Conservation (phyloP, 768 basidiomycete species). For the Tylopilus intermedius region DNA sequence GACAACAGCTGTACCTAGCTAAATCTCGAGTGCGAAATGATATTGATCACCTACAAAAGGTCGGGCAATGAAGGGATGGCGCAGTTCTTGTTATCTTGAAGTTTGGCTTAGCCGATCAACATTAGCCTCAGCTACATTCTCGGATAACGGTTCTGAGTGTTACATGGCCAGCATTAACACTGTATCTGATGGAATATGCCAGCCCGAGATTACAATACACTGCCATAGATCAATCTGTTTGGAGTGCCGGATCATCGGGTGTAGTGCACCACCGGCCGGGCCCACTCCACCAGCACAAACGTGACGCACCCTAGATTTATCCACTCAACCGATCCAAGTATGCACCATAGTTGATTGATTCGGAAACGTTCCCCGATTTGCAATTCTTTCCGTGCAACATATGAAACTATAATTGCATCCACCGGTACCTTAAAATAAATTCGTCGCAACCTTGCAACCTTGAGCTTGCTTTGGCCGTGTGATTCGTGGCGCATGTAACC, state of each 20-base stretch:
- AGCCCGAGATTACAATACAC: not conserved
- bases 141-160: too few species aligned
- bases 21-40: too few species aligned
- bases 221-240: not conserved
- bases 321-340: not conserved
- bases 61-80: too few species aligned
- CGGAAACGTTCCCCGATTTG: not conserved
- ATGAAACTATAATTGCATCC: not conserved
- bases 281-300: not conserved
- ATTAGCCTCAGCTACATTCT: too few species aligned
- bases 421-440: not conserved
- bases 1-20: too few species aligned
- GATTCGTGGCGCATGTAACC: not conserved
- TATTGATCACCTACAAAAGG: too few species aligned
- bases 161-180: not conserved
- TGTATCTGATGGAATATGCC: not conserved
- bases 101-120: too few species aligned
- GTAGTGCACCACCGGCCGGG: not conserved
- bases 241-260: not conserved
- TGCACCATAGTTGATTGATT: not conserved
- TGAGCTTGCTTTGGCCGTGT: not conserved
- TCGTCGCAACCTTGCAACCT: not conserved
- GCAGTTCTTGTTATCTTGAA: too few species aligned
- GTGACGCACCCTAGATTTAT: not conserved
- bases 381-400: not conserved